phyloP scores from a whole-genome alignment of 257 asterid species.

The Euphrasia confusa region DNA sequence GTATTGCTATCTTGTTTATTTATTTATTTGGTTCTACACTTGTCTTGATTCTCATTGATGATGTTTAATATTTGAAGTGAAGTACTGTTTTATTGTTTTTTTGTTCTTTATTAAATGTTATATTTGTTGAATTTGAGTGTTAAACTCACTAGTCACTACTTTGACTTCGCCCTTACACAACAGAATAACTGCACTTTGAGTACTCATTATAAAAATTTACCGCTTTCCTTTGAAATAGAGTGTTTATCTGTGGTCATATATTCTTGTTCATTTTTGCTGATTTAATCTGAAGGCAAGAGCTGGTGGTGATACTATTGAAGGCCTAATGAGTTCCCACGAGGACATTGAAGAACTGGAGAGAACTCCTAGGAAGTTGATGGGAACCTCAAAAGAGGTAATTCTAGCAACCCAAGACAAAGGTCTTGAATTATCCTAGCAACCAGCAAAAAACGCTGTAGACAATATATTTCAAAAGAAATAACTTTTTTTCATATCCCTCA shows the following conservation, averaged over 20 bases:
- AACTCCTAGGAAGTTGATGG: constrained; percentile 39
- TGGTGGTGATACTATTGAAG: constrained; percentile 33
- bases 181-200: neutral
- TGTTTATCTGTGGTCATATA: constrained; percentile 8
- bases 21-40: neutral
- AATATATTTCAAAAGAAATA: no score
- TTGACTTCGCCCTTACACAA: neutral
- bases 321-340: neutral
- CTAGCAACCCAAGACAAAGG: no score
- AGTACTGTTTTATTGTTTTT: neutral
- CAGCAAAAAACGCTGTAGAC: no score
- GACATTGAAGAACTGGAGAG: constrained; percentile 54
- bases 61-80: neutral
- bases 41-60: neutral
- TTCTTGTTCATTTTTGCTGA: constrained; percentile 16
- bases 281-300: constrained; percentile 43
- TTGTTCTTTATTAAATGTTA: constrained; percentile 1
- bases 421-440: no score
- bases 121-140: neutral
- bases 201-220: neutral
- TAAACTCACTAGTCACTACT: neutral
- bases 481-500: no score
- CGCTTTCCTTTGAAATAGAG: constrained; percentile 8
- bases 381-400: no score
- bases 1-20: neutral